phyloP scores from a whole-genome alignment of 1,284 basidiomycete genomes.

The Schizophyllum commune region DNA sequence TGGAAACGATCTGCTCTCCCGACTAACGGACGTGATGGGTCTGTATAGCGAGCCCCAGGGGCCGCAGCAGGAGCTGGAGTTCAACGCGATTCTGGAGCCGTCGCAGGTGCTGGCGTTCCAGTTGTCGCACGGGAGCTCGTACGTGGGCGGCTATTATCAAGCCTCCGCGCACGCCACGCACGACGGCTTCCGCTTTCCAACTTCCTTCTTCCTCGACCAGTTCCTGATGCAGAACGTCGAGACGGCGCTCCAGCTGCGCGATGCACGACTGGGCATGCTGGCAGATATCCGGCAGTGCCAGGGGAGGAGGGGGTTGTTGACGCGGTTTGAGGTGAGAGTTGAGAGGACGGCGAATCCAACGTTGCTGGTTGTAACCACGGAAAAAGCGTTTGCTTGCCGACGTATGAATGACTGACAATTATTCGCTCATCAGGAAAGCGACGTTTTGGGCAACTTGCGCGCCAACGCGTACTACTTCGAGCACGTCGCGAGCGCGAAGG shows the following conservation, averaged over 20 bases:
- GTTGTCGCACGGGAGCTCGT: conserved; percentile 18
- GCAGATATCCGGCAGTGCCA: conserved; percentile 40
- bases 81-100: conserved; percentile 51
- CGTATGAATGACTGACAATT: background rate
- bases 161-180: conserved; percentile 14
- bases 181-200: conserved; percentile 43
- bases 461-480: conserved; percentile 64
- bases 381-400: too few relatives aligned
- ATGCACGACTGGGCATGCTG: conserved; percentile 35
- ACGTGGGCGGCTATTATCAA: conserved; percentile 6
- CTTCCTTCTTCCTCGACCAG: conserved; percentile 59
- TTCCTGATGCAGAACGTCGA: conserved; percentile 54
- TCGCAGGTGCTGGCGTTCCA: conserved; percentile 59
- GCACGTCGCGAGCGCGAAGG: conserved; percentile 44
- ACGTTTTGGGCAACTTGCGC: conserved; percentile 51
- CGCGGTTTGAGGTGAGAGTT: conserved; percentile 49
- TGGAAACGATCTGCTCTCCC: conserved; percentile 50
- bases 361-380: too few relatives aligned
- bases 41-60: conserved; percentile 16
- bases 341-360: too few relatives aligned
- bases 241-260: conserved; percentile 40
- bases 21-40: conserved; percentile 43
- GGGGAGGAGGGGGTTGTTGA: conserved; percentile 38
- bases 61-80: conserved; percentile 16
- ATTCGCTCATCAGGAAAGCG: conserved; percentile 38